Base-by-base conservation (phyloP, 1,284 basidiomycete species). In the Moesziomyces globuligerus region DNA sequence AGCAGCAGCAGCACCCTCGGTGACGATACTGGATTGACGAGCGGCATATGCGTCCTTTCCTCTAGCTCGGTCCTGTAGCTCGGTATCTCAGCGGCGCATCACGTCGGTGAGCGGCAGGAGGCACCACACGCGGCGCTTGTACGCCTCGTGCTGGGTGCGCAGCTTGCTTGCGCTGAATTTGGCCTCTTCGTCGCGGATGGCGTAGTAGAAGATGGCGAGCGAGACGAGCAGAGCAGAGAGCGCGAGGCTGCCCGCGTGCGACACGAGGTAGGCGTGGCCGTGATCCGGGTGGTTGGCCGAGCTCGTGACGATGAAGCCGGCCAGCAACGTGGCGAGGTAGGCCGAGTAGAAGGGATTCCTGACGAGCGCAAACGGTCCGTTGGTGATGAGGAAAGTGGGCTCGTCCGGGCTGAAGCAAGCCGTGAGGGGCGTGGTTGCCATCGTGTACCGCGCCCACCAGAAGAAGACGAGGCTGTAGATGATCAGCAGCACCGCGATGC, bases 81-180 rank as follows among this genome's bases (percentile, higher is more conserved):
- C n/a, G n/a, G n/a, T 8, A 17, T 10, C 17, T 51, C 47, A 66
- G 23, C 55, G 55, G 7, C 55, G 26, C 28, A 68, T 13, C 6
- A 64, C 46, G 18, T 70, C 52, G 21, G 55, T 49, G 4, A 70
- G 43, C 7, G 67, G 67, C 48, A 70, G 40, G 15, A 70, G 49
- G 38, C 48, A 38, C 67, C 67, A 70, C 11, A 70, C 67, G 25
- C 38, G 42, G 11, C 41, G 46, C 34, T 53, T 59, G 46, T 70
- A 70, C 25, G 47, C 60, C 37, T 70, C 67, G 52, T 70, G 51
- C 60, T 70, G 47, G 34, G 29, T 18, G 15, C 60, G 51, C 4
- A 70, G 50, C 52, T 70, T 70, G 56, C 67, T 64, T 25, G 48
- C 50, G 32, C 39, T 48, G n/a, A 70, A 70, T 37, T 70, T 70